Evolutionary conservation across 768 basidiomycete species (phyloP).

Genomic region (Rhizopogon sp.): DNA sequence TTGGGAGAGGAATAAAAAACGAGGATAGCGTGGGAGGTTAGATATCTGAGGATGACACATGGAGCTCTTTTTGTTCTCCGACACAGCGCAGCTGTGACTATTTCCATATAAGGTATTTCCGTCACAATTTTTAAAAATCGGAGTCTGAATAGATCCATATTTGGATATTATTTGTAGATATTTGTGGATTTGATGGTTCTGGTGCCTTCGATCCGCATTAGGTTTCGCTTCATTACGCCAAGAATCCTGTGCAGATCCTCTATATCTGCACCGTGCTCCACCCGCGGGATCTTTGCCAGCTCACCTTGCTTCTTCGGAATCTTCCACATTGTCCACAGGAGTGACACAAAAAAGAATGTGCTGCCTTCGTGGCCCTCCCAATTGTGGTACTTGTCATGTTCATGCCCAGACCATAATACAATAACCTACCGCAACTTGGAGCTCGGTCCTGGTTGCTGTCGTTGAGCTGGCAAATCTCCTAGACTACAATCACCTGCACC

Average conservation of each 20-base stretch:
- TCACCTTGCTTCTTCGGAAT: background rate
- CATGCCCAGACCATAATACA: background rate
- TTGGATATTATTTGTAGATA: slow-evolving; percentile 6
- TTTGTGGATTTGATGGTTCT: slow-evolving; percentile 2
- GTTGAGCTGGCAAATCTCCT: background rate
- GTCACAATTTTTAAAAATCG: slow-evolving; percentile 7
- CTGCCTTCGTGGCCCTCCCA: no score
- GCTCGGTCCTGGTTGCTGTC: background rate
- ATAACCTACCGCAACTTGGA: background rate
- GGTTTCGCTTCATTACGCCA: background rate
- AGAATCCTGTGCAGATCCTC: background rate
- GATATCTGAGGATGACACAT: slow-evolving; percentile 11
- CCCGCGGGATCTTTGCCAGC: background rate
- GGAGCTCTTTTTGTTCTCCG: slow-evolving; percentile 30
- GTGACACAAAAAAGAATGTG: background rate
- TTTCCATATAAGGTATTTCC: slow-evolving; percentile 9
- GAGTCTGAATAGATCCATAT: slow-evolving; percentile 24
- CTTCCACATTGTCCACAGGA: background rate
- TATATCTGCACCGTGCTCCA: background rate
- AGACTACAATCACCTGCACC: slow-evolving; percentile 9
- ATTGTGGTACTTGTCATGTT: no score
- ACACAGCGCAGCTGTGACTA: slow-evolving; percentile 22
- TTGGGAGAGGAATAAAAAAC: slow-evolving; percentile 16
- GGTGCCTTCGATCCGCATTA: slow-evolving; percentile 5
- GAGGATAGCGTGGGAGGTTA: slow-evolving; percentile 22